A percentile compares a stretch with the other conserved stretches of the same genome.
phyloP scores from a whole-genome alignment of 2,329 filamentous ascomycete genomes.

The Saccharata proteae region DNA sequence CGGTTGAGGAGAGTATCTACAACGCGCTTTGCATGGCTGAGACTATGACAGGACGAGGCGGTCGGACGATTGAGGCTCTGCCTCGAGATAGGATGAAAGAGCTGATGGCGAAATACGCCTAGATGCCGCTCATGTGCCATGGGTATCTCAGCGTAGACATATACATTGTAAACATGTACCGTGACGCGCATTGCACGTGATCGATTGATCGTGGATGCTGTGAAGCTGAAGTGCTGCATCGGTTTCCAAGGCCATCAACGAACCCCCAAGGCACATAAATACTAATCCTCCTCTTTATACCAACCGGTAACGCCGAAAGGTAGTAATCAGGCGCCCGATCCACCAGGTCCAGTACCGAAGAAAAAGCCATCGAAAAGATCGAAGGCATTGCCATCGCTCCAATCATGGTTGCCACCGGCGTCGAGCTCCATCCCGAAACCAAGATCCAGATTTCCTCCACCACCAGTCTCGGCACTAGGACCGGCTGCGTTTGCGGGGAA shows the following conservation, averaged over 20 bases:
- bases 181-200: no score
- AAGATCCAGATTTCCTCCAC: constrained; percentile 44
- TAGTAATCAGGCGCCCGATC: constrained; percentile 9
- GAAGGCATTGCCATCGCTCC: constrained; percentile 28
- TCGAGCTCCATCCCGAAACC: constrained; percentile 37
- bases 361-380: constrained; percentile 59
- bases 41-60: constrained; percentile 43
- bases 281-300: no score
- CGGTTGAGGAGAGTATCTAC: constrained; percentile 53
- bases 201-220: no score
- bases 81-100: constrained; percentile 23
- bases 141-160: no score
- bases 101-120: constrained; percentile 19
- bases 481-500: constrained; percentile 21
- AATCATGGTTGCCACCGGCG: constrained; percentile 43
- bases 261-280: no score
- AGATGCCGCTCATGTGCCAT: no score
- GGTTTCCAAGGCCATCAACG: no score
- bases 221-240: no score
- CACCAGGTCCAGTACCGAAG: constrained; percentile 40
- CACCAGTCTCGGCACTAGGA: constrained; percentile 12
- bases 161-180: no score
- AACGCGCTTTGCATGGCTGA: constrained; percentile 52
- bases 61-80: constrained; percentile 25
- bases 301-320: no score